These are phyloP conservation scores for Neoascochyta sp. DNA, from an alignment of 2,329 filamentous ascomycete species.

Conservation along the genomic window DNA sequence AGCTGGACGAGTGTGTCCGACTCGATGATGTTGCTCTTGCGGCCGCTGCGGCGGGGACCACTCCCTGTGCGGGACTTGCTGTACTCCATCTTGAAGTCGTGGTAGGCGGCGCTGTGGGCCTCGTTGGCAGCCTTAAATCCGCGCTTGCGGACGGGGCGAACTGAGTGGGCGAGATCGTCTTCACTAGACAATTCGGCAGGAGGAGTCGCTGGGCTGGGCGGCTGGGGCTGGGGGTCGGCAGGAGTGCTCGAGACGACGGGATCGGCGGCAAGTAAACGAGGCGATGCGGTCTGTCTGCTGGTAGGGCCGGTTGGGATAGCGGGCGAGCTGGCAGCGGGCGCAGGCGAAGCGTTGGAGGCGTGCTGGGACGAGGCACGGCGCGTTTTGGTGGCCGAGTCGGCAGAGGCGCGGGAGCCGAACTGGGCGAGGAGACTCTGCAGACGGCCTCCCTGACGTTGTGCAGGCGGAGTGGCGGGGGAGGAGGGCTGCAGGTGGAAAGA, in stretches of 20 bases:
- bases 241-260: background rate
- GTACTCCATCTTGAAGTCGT: slow-evolving; percentile 34
- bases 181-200: no score
- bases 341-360: background rate
- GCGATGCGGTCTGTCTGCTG: background rate
- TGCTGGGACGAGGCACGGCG: slow-evolving; percentile 14
- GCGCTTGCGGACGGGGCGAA: slow-evolving; percentile 6
- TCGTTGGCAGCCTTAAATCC: slow-evolving; percentile 11
- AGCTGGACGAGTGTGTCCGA: slow-evolving; percentile 27
- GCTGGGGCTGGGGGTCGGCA: slow-evolving; percentile 1
- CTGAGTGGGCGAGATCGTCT: slow-evolving; percentile 21
- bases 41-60: slow-evolving; percentile 17
- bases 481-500: slow-evolving; percentile 9
- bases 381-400: slow-evolving; percentile 31
- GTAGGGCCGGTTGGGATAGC: background rate
- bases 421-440: slow-evolving; percentile 25
- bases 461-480: slow-evolving; percentile 21
- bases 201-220: slow-evolving; percentile 1
- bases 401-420: slow-evolving; percentile 29
- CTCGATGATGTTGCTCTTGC: slow-evolving; percentile 26
- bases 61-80: slow-evolving; percentile 13
- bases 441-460: slow-evolving; percentile 19
- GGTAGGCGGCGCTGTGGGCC: slow-evolving; percentile 9
- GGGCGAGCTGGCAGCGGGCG: background rate
- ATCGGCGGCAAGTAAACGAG: no score